Evolutionary conservation across 371 early-diverging fungal genomes (phyloP), one percentile per base, ranked within the genome.

Genomic region (Lichtheimia hyalospora): DNA sequence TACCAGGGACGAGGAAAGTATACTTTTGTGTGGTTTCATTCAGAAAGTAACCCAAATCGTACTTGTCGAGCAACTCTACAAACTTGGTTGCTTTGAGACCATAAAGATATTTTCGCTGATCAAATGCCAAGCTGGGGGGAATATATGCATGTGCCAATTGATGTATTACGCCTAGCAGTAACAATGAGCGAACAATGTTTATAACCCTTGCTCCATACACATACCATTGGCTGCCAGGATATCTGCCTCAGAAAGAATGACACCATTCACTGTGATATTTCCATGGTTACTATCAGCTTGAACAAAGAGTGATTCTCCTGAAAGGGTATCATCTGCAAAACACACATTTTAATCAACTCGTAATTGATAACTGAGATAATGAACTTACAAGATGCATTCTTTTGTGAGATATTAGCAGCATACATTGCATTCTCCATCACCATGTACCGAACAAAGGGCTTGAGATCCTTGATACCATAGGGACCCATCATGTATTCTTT

Each of bases 1-100:
- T 69, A 6, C 63, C 67, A 15, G 84, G 83, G 1, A 76, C 77
- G 25, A 84, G 58, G 16, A 81, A 72, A 10, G 84, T 83, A 54
- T 68, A 70, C 21, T 46, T 46, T n/a, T 18, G 18, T 14, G 16
- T 20, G 0, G 52, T 58, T 8, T 63, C 59, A 12, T 58, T 52
- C 16, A 86, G 51, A 24, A 71, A 83, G 28, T 68, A 61, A 2
- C 59, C 65, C 28, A 77, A 27, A 0, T 73, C 68, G 28, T 80
- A 61, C 3, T 70, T 61, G 34, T 83, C 77, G 39, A 82, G 40
- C 4, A 66, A 53, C 0, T 74, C 61, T 13, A 75, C 81, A 60
- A 84, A 83, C 23, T 66, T 61, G 8, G 82, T 79, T 0, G 79
- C 73, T 52, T 83, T 77, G 43, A 77, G 41, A 1, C 43, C 58